These are phyloP conservation scores for Moesziomyces aphidis DNA, from an alignment of 1,284 basidiomycete genomes.

Conservation along the genomic window DNA sequence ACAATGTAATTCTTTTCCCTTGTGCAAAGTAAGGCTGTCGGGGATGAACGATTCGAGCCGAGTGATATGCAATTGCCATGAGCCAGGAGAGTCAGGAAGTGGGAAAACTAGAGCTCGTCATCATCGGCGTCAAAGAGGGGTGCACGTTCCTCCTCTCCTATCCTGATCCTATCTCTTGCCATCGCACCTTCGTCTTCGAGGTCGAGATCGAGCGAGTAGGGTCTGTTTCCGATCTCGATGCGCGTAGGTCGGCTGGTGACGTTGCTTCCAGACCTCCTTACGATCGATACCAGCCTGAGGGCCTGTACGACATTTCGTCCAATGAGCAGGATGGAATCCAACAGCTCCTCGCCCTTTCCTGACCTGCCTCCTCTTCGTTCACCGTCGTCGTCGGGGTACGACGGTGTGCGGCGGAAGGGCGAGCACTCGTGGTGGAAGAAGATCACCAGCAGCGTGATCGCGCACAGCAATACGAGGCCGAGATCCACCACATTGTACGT, in stretches of 20 bases:
- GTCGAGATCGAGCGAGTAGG: conserved; percentile 63
- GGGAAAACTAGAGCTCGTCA: conserved; percentile 30
- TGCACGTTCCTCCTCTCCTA: conserved; percentile 56
- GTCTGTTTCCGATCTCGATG: conserved; percentile 60
- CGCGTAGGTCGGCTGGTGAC: conserved; percentile 55
- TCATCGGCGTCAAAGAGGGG: conserved; percentile 48
- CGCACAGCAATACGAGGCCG: conserved; percentile 60
- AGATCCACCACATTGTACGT: conserved; percentile 66
- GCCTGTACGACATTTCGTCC: conserved; percentile 64
- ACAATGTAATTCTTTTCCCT: conserved; percentile 3
- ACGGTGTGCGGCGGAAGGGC: conserved; percentile 46
- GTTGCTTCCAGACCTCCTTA: conserved; percentile 57
- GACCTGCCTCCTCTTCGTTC: conserved; percentile 15
- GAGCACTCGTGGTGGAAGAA: conserved; percentile 66
- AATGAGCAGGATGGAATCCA: conserved; percentile 65
- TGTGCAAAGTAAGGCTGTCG: background rate
- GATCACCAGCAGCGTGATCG: conserved; percentile 62
- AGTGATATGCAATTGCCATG: too few species aligned
- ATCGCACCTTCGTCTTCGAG: conserved; percentile 63
- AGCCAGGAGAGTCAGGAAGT: background rate
- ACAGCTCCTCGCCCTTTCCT: conserved; percentile 61
- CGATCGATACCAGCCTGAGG: conserved; percentile 60
- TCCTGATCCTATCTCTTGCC: conserved; percentile 62
- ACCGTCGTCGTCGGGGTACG: conserved; percentile 20
- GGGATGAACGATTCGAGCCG: too few species aligned